These are phyloP conservation scores for Trifolium dubium DNA, from an alignment of 306 rosid species.

Conservation along the genomic window DNA sequence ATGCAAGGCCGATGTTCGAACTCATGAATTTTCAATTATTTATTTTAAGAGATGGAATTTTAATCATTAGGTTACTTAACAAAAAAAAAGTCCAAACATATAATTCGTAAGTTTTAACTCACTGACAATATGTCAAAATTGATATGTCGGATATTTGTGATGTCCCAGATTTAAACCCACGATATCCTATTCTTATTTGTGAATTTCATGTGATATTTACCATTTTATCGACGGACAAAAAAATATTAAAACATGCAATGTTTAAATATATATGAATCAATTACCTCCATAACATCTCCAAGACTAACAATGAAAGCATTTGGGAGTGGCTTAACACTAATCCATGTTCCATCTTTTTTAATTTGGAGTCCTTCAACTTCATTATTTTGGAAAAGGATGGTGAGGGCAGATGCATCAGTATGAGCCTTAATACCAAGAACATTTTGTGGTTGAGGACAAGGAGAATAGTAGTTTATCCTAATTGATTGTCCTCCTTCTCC, in stretches of 20 bases:
- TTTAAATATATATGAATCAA: neutral
- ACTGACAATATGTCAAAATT: too few relatives aligned
- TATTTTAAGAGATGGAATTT: too few relatives aligned
- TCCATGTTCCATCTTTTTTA: constrained; percentile 48
- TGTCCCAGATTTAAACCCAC: too few relatives aligned
- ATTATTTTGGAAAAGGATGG: constrained; percentile 43
- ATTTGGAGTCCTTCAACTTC: constrained; percentile 56
- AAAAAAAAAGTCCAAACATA: too few relatives aligned
- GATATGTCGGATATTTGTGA: too few relatives aligned
- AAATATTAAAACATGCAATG: neutral
- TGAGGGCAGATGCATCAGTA: constrained; percentile 43
- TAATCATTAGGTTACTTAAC: too few relatives aligned
- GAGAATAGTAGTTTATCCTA: constrained; percentile 47
- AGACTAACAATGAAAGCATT: constrained; percentile 50
- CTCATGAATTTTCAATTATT: too few relatives aligned
- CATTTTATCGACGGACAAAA: too few relatives aligned
- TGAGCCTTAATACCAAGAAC: constrained; percentile 47
- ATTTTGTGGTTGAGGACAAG: constrained; percentile 48
- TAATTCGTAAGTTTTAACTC: too few relatives aligned
- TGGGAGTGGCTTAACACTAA: constrained; percentile 52
- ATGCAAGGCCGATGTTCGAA: too few relatives aligned
- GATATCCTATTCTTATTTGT: too few relatives aligned
- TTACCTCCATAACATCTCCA: constrained; percentile 55
- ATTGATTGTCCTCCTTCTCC: constrained; percentile 42
- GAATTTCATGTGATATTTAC: too few relatives aligned